Base-by-base conservation (phyloP, 2,329 filamentous ascomycete genomes). In the Diaporthe velutina region DNA sequence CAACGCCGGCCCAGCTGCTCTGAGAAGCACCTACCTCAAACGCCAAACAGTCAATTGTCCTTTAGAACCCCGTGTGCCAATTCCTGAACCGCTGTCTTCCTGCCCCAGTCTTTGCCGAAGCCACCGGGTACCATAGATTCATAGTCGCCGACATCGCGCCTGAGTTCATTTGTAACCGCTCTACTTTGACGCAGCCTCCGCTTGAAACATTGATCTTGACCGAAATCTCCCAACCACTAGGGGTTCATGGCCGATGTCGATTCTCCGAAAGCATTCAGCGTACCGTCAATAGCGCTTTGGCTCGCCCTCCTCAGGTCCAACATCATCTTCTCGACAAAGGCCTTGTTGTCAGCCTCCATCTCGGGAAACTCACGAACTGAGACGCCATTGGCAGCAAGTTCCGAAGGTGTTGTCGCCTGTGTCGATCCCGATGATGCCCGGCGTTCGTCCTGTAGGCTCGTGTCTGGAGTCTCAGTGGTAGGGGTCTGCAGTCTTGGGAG, bases 261-360 rank as follows among this genome's bases (percentile, higher is more conserved):
- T 10, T 71, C 70, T 10, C n/a, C 58, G 33, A 72, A 10, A 45
- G 55, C 74, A 22, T 40, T 33, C n/a, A 58, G 35, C 1, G 45
- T 52, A 25, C 60, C 25, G 30, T 72, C 40, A 52, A 54, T 17
- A 1, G 70, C 45, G 17, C 57, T 52, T 17, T 70, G 58, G 60
- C 80, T 81, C n/a, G 84, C 85, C 67, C 85, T 83, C 55, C 85
- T 85, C 19, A 90, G 81, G 76, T 89, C 89, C 57, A 80, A 79
- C 84, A 90, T 86, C 84, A 90, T 87, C 76, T 85, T 85, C 79
- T 90, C 87, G 58, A 90, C 84, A 54, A 90, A 83, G 35, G 86
- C 82, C 82, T 85, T 84, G n/a, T 85, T 86, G 77, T 86, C 86
- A 17, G 60, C 73, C 9, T 70, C 78, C 15, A 86, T 84, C 71